phyloP scores from a whole-genome alignment of 2,329 filamentous ascomycete genomes.

The Exophiala xenobiotica region DNA sequence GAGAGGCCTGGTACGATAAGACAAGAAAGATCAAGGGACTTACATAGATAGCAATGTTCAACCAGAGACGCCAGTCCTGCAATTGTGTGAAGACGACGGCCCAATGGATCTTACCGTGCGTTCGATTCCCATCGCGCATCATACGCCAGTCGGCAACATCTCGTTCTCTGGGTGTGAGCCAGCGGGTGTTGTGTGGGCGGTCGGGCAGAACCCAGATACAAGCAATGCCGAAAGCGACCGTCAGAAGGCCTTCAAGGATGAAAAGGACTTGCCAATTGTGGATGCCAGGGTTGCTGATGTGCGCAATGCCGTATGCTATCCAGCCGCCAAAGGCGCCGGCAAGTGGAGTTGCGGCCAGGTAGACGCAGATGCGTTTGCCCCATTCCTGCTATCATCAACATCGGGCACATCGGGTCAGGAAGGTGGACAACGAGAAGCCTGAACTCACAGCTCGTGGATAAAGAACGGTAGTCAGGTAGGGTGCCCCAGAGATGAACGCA shows the following conservation, averaged over 20 bases:
- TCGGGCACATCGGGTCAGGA: no score
- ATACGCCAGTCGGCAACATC: slow-evolving; percentile 18
- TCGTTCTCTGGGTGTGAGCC: slow-evolving; percentile 31
- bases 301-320: slow-evolving; percentile 46
- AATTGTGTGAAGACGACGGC: slow-evolving; percentile 9
- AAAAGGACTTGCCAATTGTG: slow-evolving; percentile 46
- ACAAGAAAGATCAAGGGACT: no score
- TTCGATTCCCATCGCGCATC: slow-evolving; percentile 20
- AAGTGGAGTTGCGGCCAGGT: slow-evolving; percentile 14
- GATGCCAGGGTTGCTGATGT: slow-evolving; percentile 42
- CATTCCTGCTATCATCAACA: slow-evolving; percentile 31
- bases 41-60: slow-evolving; percentile 17
- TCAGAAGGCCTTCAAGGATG: slow-evolving; percentile 40
- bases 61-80: slow-evolving; percentile 16
- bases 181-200: slow-evolving; percentile 36
- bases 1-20: no score
- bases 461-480: slow-evolving; percentile 15
- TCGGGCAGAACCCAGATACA: slow-evolving; percentile 42
- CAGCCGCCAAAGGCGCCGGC: slow-evolving; percentile 36
- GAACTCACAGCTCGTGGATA: slow-evolving; percentile 5
- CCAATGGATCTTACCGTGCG: slow-evolving; percentile 19
- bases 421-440: no score
- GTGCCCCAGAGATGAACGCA: slow-evolving; percentile 13
- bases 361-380: slow-evolving; percentile 17
- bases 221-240: slow-evolving; percentile 37